phyloP scores from a whole-genome alignment of 257 asterid genomes.

The Ilex aquifolium region DNA sequence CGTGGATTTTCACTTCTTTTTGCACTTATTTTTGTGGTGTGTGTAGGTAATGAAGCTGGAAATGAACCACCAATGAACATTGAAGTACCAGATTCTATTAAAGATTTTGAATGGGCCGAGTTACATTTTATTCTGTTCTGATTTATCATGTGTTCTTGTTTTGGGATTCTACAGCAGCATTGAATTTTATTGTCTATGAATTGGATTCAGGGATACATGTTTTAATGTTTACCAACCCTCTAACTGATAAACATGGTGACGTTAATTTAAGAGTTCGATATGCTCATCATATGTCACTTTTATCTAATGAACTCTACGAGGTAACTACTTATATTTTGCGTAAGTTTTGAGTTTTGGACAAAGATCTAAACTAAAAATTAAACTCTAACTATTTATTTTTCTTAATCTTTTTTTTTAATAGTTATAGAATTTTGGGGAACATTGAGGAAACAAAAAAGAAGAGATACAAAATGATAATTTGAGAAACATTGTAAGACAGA shows the following conservation, averaged over 20 bases:
- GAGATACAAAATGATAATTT: no score
- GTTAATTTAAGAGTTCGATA: neutral
- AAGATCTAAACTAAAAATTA: no score
- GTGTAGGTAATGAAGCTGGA: neutral
- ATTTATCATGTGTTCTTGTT: no score
- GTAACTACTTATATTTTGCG: neutral
- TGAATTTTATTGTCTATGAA: neutral
- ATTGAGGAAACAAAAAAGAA: no score
- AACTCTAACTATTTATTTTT: no score
- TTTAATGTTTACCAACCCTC: neutral
- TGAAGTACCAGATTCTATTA: slow-evolving; percentile 4
- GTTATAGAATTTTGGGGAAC: no score
- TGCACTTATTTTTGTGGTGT: neutral
- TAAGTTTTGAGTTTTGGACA: no score
- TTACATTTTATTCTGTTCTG: no score
- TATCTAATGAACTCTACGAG: neutral
- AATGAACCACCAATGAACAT: slow-evolving; percentile 8
- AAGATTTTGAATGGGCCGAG: no score
- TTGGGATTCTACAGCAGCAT: no score
- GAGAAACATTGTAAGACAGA: no score
- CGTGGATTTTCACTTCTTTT: neutral
- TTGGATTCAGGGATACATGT: neutral
- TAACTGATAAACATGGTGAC: neutral
- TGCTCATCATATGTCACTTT: neutral
- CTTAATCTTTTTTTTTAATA: no score